Evolutionary conservation across 1,284 basidiomycete species (phyloP).

Genomic region (Takashimella tepidaria): DNA sequence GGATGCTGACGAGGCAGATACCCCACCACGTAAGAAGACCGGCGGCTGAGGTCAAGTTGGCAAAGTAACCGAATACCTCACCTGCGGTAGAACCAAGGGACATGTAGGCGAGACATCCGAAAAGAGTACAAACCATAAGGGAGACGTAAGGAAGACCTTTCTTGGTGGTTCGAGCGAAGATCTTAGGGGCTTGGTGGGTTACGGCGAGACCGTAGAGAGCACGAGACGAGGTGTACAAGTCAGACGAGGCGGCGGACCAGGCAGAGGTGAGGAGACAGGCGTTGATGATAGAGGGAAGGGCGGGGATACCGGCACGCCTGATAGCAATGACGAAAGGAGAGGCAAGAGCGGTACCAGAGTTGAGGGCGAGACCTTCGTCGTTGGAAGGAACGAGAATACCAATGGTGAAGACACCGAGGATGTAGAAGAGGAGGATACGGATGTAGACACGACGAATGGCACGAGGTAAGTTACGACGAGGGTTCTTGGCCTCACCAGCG

Average conservation of each 20-base stretch:
- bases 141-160: constrained; percentile 69
- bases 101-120: constrained; percentile 55
- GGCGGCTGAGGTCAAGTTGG: constrained; percentile 56
- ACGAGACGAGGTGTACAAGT: constrained; percentile 55
- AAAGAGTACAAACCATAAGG: constrained; percentile 59
- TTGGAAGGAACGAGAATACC: constrained; percentile 71
- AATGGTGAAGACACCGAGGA: constrained; percentile 58
- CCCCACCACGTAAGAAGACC: constrained; percentile 70
- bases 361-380: constrained; percentile 56
- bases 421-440: constrained; percentile 69
- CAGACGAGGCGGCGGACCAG: constrained; percentile 55
- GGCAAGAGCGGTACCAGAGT: constrained; percentile 58
- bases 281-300: constrained; percentile 60
- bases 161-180: constrained; percentile 61
- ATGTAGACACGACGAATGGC: constrained; percentile 70
- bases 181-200: constrained; percentile 52
- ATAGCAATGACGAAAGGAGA: constrained; percentile 77
- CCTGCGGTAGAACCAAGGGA: constrained; percentile 59
- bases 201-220: constrained; percentile 54
- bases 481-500: constrained; percentile 54
- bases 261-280: constrained; percentile 58
- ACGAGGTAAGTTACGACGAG: constrained; percentile 68
- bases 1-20: constrained; percentile 70
- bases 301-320: constrained; percentile 65
- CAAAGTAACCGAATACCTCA: constrained; percentile 69